Base-by-base conservation (phyloP, 2,329 filamentous ascomycete genomes). In the Cadophora sp. region DNA sequence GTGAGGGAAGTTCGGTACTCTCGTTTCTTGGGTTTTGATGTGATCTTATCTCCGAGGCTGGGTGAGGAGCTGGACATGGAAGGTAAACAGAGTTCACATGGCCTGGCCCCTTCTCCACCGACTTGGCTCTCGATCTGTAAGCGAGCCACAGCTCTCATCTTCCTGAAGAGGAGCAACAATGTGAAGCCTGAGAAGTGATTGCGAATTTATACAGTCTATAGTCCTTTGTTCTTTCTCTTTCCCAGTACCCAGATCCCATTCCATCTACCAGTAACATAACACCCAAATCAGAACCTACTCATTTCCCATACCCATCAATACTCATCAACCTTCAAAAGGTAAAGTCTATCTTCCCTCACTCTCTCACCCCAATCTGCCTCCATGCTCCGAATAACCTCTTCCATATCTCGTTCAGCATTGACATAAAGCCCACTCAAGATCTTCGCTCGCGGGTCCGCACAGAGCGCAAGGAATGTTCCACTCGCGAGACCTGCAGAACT, bases 391-490 rank as follows among this genome's bases (percentile, higher is more conserved):
- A 72, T 60, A 24, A 70, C 22, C 68, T 70, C 69, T 22, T 79
- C 80, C 1, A 83, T 33, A 62, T 73, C 70, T 51, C 69, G 56
- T 51, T 71, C 70, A 8, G 70, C 69, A 65, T 71, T 71, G 18
- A 73, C 55, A 61, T 68, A 73, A 33, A 70, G 36, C 16, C 72
- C 70, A 50, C 70, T 73, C 53, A 72, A 47, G 3, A 68, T 59
- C 53, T 62, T 60, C 33, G 66, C 64, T 58, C 70, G 53, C 13
- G 64, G 61, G 33, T 73, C 72, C 11, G 66, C 69, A 66, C 67
- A 70, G 22, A 73, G 63, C 8, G 70, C 63, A 9, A 73, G 41
- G 59, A 72, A 71, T 0, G 72, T 73, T 11, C 69, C 72, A 30
- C 63, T 67, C 1, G 70, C 70, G 4, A 73, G 60, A 0, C 72